Base-by-base conservation (phyloP, 2,329 filamentous ascomycete species). In the Fusarium miscanthi region DNA sequence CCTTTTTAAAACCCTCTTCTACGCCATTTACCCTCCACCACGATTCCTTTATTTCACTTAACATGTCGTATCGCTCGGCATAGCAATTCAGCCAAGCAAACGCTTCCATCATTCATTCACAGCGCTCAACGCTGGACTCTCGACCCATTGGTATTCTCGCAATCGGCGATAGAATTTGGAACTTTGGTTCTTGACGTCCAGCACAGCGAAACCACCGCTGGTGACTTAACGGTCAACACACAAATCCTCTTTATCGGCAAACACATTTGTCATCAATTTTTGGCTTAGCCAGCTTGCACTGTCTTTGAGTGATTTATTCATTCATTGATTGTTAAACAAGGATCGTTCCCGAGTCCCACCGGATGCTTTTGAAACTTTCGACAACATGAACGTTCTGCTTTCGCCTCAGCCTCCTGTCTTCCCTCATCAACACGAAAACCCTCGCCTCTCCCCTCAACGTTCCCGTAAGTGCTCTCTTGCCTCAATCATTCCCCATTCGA, bases 321-420 rank as follows among this genome's bases (percentile, higher is more conserved):
- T 63, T 72, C 69, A 64, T 68, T 59, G 57, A 57, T 51, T 52
- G 59, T 38, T 43, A 59, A 46, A 59, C 43, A 40, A 60, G 33
- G 27, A 53, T 60, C 46, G 41, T 57, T 48, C 46, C 66, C 63
- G 57, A 60, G 35, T 59, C 23, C 42, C 38, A 37, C 63, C 49
- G 48, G 56, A 63, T 45, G 43, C 41, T 41, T 43, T 63, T 45
- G 38, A 45, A 59, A 54, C 38, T 63, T 62, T 23, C 35, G 59
- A 59, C 80, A 86, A 72, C 63, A 92, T 92, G 90, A 91, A 91
- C 80, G 85, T 90, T 79, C 80, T 91, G 81, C 81, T 91, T 72
- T 87, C 88, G 77, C 86, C 88, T 75, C 88, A 91, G 79, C 88
- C 88, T 59, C 84, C 88, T 66, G 83, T 87, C 74, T 88, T 90